Conservation (phyloP, 257 asterid genomes). For the Ligustrum vulgare region DNA sequence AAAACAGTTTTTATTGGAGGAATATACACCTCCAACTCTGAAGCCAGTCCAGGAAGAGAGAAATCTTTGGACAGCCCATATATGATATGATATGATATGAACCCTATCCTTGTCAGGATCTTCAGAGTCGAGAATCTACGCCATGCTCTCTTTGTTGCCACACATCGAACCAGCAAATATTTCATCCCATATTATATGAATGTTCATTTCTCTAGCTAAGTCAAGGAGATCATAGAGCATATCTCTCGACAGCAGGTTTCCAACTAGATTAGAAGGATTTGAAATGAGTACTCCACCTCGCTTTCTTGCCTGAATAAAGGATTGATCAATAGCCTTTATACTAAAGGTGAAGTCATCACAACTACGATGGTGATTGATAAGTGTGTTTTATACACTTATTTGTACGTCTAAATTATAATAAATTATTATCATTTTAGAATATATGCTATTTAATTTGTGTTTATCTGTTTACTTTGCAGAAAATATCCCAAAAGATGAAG, state of each 20-base stretch:
- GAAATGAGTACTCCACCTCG: slow-evolving; percentile 89
- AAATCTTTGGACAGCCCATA: slow-evolving; percentile 88
- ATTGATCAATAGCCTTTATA: slow-evolving; percentile 78
- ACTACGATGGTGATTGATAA: too few species aligned
- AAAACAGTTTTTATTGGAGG: slow-evolving; percentile 68
- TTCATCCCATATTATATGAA: slow-evolving; percentile 90
- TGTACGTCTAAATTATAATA: too few species aligned
- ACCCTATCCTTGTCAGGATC: slow-evolving; percentile 77
- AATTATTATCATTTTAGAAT: too few species aligned
- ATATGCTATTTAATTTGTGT: too few species aligned
- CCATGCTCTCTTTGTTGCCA: slow-evolving; percentile 84
- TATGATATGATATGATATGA: slow-evolving; percentile 80
- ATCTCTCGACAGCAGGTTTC: slow-evolving; percentile 61
- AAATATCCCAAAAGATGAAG: too few species aligned
- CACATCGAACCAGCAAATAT: slow-evolving; percentile 80
- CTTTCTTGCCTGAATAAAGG: slow-evolving; percentile 84
- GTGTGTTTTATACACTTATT: too few species aligned
- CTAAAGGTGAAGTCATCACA: slow-evolving; percentile 72
- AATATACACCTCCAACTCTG: slow-evolving; percentile 79
- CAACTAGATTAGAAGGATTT: slow-evolving; percentile 88
- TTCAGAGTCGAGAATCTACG: slow-evolving; percentile 67
- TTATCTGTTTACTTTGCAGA: too few species aligned
- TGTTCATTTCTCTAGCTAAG: slow-evolving; percentile 84
- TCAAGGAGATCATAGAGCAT: slow-evolving; percentile 55
- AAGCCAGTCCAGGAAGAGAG: slow-evolving; percentile 86